phyloP scores from a whole-genome alignment of 192 early-diverging fungal species.

The Coemansia sp. region DNA sequence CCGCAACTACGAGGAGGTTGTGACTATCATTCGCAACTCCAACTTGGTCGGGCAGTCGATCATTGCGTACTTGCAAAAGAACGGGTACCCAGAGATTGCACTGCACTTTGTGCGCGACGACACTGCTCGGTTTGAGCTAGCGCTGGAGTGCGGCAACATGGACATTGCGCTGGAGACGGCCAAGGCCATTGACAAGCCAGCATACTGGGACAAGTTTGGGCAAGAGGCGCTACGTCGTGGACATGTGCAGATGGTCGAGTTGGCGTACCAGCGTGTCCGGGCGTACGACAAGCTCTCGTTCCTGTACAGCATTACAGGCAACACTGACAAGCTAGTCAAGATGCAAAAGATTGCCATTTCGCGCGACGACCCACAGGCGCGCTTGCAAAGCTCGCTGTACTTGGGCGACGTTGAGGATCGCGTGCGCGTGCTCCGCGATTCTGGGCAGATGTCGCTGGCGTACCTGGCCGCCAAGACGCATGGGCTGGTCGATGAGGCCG shows the following conservation, averaged over 20 bases:
- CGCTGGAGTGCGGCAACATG: conserved; percentile 94
- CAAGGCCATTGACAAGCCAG: conserved; percentile 81
- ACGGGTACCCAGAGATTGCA: conserved; percentile 98
- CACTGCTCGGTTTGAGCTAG: conserved; percentile 94
- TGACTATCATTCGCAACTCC: conserved; percentile 92
- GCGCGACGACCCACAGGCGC: conserved; percentile 80
- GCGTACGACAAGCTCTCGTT: conserved; percentile 94
- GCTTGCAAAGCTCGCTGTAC: conserved; percentile 90
- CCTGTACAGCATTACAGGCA: conserved; percentile 91
- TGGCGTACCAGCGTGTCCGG: conserved; percentile 87
- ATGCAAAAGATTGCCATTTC: conserved; percentile 94
- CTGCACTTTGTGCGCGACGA: conserved; percentile 98
- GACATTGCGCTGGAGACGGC: conserved; percentile 95
- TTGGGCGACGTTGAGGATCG: conserved; percentile 93
- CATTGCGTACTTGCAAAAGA: conserved; percentile 99
- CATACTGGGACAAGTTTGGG: conserved; percentile 88
- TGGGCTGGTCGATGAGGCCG: conserved; percentile 83
- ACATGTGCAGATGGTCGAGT: conserved; percentile 79
- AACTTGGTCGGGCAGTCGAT: conserved; percentile 98
- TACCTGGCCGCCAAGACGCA: conserved; percentile 90
- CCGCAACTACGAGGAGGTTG: conserved; percentile 93
- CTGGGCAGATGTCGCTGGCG: conserved; percentile 87
- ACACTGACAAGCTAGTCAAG: conserved; percentile 85
- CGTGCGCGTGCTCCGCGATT: conserved; percentile 74
- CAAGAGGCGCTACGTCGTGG: conserved; percentile 89